Conservation (phyloP, 2,329 filamentous ascomycete genomes). For the Epichloe scottii region DNA sequence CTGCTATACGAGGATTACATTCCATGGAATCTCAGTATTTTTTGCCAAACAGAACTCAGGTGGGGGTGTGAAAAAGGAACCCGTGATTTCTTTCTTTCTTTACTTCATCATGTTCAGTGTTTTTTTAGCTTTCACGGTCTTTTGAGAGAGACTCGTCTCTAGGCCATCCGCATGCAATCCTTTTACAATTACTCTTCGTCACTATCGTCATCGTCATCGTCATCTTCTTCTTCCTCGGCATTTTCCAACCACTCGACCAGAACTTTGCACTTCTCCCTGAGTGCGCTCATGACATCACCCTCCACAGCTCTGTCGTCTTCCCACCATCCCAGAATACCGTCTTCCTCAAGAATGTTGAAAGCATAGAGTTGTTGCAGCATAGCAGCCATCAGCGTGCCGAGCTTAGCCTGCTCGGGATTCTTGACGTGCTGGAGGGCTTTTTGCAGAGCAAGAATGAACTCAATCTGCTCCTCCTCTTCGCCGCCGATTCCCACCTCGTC, state of each 20-base stretch:
- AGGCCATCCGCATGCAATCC: neutral
- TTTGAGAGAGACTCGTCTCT: too few species aligned
- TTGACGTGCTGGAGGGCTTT: constrained; percentile 58
- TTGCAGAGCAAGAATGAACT: constrained; percentile 74
- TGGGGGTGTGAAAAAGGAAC: too few species aligned
- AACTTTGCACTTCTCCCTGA: constrained; percentile 61
- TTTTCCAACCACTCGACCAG: constrained; percentile 79
- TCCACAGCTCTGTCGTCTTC: constrained; percentile 54
- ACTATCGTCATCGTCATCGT: constrained; percentile 49
- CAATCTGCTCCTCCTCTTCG: constrained; percentile 67
- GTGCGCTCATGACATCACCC: constrained; percentile 53
- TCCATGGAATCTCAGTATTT: too few species aligned
- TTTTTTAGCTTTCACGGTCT: too few species aligned
- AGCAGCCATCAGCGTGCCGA: constrained; percentile 58
- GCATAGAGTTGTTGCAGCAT: constrained; percentile 77
- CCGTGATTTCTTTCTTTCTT: too few species aligned
- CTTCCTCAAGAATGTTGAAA: constrained; percentile 75
- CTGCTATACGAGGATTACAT: too few species aligned
- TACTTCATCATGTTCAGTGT: too few species aligned
- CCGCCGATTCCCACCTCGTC: constrained; percentile 48
- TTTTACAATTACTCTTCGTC: constrained; percentile 12
- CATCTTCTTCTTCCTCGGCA: constrained; percentile 60
- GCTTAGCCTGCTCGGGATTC: constrained; percentile 37
- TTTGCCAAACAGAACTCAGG: too few species aligned
- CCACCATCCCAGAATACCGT: constrained; percentile 86